These are phyloP conservation scores for Sporopachydermia quercuum DNA, from an alignment of 805 yeast genomes.

Conservation along the genomic window DNA sequence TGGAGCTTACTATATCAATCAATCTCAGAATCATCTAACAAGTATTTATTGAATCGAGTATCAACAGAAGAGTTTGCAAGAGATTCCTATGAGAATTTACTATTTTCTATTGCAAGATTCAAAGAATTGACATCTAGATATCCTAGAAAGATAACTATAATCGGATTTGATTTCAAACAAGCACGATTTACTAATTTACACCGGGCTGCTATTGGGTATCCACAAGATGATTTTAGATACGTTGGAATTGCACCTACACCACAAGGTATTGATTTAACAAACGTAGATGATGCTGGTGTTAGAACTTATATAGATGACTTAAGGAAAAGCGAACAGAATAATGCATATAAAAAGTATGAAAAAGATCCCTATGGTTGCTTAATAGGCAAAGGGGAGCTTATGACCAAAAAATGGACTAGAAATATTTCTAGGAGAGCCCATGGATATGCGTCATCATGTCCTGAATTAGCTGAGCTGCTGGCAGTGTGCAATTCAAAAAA, in stretches of 20 bases:
- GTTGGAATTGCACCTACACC: slow-evolving; percentile 47
- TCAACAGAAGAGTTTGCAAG: slow-evolving; percentile 57
- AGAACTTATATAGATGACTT: slow-evolving; percentile 32
- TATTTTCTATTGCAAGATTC: slow-evolving; percentile 38
- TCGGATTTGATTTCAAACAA: slow-evolving; percentile 66
- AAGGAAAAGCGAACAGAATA: slow-evolving; percentile 29
- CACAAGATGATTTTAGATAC: slow-evolving; percentile 26
- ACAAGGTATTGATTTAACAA: slow-evolving; percentile 9
- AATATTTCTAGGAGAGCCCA: slow-evolving; percentile 39
- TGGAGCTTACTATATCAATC: slow-evolving; percentile 24
- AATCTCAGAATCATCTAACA: slow-evolving; percentile 4
- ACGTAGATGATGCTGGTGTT: slow-evolving; percentile 12
- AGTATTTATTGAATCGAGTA: slow-evolving; percentile 16
- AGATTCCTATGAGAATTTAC: slow-evolving; percentile 66
- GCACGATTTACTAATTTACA: slow-evolving; percentile 29
- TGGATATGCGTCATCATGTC: slow-evolving; percentile 18
- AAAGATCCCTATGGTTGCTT: slow-evolving; percentile 40
- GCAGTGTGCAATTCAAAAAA: too few species aligned
- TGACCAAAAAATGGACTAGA: slow-evolving; percentile 33
- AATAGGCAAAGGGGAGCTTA: slow-evolving; percentile 23
- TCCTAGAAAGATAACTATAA: slow-evolving; percentile 39
- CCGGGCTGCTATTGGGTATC: slow-evolving; percentile 33
- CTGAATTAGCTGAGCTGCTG: slow-evolving; percentile 17
- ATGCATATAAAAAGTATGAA: slow-evolving; percentile 39
- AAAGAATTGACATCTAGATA: slow-evolving; percentile 28